A percentile compares a stretch with the other conserved stretches of the same genome.
phyloP scores from a whole-genome alignment of 1,139 yeast genomes.

The Geotrichum siamense region DNA sequence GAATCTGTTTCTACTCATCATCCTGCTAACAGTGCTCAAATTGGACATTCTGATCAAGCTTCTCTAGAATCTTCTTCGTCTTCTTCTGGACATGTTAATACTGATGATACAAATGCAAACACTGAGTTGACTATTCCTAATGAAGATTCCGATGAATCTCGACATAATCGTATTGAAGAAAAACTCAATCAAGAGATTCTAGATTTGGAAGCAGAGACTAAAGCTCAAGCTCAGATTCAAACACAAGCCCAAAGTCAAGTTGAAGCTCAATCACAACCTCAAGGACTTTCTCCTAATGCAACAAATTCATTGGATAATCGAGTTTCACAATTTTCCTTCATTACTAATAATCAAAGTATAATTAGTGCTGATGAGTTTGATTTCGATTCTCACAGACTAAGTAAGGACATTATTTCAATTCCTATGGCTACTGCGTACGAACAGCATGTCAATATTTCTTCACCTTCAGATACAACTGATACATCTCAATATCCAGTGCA shows the following conservation, averaged over 20 bases:
- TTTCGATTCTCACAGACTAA: neutral
- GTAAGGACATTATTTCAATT: neutral
- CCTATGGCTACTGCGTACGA: neutral
- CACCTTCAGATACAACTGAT: neutral
- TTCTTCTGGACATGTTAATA: neutral
- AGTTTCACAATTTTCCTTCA: conserved; percentile 7
- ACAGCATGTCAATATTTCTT: neutral
- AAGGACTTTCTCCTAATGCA: neutral
- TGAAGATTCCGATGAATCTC: conserved; percentile 1
- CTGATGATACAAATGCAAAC: neutral
- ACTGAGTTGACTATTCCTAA: conserved; percentile 3
- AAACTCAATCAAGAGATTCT: conserved; percentile 6
- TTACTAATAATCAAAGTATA: neutral
- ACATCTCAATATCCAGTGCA: neutral
- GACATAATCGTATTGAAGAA: conserved; percentile 6
- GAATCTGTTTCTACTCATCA: conserved; percentile 1
- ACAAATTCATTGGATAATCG: neutral
- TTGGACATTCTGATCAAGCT: conserved; percentile 6
- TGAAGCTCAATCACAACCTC: too few species aligned
- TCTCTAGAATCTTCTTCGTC: neutral
- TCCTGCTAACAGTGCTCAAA: conserved; percentile 5
- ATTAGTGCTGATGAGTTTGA: neutral
- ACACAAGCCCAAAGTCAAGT: too few species aligned
- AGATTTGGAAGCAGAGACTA: conserved; percentile 3
- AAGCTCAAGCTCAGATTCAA: too few species aligned